These are phyloP conservation scores for Pascua guehoae DNA, from an alignment of 1,284 basidiomycete species.

Conservation along the genomic window DNA sequence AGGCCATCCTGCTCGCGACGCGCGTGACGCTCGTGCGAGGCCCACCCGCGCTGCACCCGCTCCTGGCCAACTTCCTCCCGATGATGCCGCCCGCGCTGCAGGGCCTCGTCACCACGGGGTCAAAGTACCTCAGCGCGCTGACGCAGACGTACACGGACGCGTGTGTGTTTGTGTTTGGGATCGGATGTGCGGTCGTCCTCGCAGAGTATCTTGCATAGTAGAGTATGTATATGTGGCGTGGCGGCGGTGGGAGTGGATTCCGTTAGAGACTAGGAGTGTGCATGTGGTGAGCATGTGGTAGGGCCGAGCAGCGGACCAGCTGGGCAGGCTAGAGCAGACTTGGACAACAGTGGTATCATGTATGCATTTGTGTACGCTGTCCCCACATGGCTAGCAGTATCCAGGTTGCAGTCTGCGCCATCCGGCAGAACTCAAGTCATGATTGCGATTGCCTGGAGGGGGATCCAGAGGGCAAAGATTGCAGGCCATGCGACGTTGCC, in stretches of 20 bases:
- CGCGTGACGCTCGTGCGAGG: constrained; percentile 42
- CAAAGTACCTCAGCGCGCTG: constrained; percentile 37
- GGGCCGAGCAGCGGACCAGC: too few relatives aligned
- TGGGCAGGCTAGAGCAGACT: too few relatives aligned
- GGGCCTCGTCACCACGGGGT: constrained; percentile 35
- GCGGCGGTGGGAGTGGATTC: too few relatives aligned
- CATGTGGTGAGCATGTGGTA: too few relatives aligned
- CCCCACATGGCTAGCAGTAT: too few relatives aligned
- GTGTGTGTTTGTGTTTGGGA: constrained; percentile 40
- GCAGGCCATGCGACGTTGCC: constrained; percentile 44
- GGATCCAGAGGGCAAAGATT: constrained; percentile 33
- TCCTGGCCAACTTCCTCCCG: constrained; percentile 45
- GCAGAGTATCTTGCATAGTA: constrained; percentile 21
- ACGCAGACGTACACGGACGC: constrained; percentile 45
- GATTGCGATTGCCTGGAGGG: constrained; percentile 29
- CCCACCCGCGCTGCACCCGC: constrained; percentile 41
- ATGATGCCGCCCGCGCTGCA: constrained; percentile 43
- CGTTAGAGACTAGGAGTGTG: too few relatives aligned
- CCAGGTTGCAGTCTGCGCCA: too few relatives aligned
- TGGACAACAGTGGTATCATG: too few relatives aligned
- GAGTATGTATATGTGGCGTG: not conserved
- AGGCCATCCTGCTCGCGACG: constrained; percentile 46
- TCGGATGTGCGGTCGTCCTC: constrained; percentile 34
- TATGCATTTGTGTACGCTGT: too few relatives aligned
- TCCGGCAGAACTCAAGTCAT: constrained; percentile 20